A percentile compares a stretch with the other conserved stretches of the same genome.
Conservation (phyloP, 225 moss, liverwort and hornwort genomes). For the Lunularia cruciata region DNA sequence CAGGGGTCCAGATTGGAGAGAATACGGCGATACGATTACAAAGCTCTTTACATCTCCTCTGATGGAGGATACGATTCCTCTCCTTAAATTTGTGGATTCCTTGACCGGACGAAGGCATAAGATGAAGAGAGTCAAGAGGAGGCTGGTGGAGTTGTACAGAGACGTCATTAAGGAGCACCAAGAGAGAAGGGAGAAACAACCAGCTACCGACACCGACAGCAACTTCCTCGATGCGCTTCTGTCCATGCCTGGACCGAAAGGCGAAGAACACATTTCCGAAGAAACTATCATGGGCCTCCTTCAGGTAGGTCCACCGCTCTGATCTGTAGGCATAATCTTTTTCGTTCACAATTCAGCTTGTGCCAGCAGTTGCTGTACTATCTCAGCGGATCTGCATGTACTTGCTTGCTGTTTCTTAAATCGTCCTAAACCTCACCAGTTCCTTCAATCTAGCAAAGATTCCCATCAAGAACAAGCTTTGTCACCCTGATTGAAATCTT, state of each 20-base stretch:
- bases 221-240: conserved; percentile 9
- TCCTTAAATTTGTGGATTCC: background rate
- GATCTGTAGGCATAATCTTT: too few species aligned
- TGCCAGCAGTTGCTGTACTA: too few species aligned
- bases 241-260: conserved; percentile 18
- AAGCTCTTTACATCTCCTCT: conserved; percentile 13
- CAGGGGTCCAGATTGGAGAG: conserved; percentile 21
- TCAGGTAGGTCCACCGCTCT: too few species aligned
- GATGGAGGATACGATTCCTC: conserved; percentile 18
- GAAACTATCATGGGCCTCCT: conserved; percentile 18
- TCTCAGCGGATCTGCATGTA: too few species aligned
- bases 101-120: background rate
- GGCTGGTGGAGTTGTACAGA: conserved; percentile 13
- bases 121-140: conserved; percentile 21
- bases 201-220: background rate
- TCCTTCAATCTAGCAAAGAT: too few species aligned
- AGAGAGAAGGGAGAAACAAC: conserved; percentile 1
- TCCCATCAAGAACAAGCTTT: too few species aligned
- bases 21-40: background rate
- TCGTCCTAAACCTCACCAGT: too few species aligned
- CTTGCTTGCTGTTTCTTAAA: too few species aligned
- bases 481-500: too few species aligned
- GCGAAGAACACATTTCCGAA: background rate
- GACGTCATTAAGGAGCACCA: conserved; percentile 13
- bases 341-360: too few species aligned